These are phyloP conservation scores for Colletotrichum paranaense DNA, from an alignment of 2,329 filamentous ascomycete species.

Conservation along the genomic window DNA sequence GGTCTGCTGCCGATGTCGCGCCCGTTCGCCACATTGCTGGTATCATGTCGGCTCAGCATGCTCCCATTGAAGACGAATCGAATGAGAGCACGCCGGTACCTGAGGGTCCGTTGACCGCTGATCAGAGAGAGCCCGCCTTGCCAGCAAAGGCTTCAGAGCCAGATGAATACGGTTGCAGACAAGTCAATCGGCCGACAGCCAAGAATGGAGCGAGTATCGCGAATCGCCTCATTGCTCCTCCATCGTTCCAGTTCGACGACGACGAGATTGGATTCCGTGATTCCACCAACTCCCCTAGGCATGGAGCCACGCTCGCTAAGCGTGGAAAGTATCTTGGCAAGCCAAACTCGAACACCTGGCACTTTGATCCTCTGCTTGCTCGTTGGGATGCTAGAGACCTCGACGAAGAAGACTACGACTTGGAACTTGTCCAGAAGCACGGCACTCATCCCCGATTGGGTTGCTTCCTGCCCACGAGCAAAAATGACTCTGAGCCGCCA, in stretches of 20 bases:
- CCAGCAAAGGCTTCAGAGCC: slow-evolving; percentile 51
- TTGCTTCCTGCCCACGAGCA: slow-evolving; percentile 60
- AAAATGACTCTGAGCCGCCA: slow-evolving; percentile 56
- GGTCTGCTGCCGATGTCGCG: slow-evolving; percentile 46
- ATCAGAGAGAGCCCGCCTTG: slow-evolving; percentile 41
- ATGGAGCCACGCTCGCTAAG: slow-evolving; percentile 63
- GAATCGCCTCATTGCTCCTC: slow-evolving; percentile 66
- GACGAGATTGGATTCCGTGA: slow-evolving; percentile 71
- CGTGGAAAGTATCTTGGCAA: slow-evolving; percentile 65
- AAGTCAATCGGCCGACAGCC: slow-evolving; percentile 54
- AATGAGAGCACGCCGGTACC: slow-evolving; percentile 41
- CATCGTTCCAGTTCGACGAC: slow-evolving; percentile 59
- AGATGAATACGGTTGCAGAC: slow-evolving; percentile 64
- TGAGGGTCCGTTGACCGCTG: slow-evolving; percentile 41
- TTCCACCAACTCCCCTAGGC: slow-evolving; percentile 65
- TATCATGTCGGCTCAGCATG: slow-evolving; percentile 47
- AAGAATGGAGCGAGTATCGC: slow-evolving; percentile 51
- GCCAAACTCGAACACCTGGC: slow-evolving; percentile 64
- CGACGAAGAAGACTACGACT: slow-evolving; percentile 62
- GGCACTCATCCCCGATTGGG: slow-evolving; percentile 65
- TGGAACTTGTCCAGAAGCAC: slow-evolving; percentile 60
- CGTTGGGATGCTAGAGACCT: slow-evolving; percentile 64
- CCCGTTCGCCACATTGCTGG: slow-evolving; percentile 38
- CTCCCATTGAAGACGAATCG: slow-evolving; percentile 40
- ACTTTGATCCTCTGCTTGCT: slow-evolving; percentile 65